Percentiles rank a stretch among this genome's conserved stretches.
phyloP scores from a whole-genome alignment of 2,329 filamentous ascomycete species.

The Geosmithia flava region DNA sequence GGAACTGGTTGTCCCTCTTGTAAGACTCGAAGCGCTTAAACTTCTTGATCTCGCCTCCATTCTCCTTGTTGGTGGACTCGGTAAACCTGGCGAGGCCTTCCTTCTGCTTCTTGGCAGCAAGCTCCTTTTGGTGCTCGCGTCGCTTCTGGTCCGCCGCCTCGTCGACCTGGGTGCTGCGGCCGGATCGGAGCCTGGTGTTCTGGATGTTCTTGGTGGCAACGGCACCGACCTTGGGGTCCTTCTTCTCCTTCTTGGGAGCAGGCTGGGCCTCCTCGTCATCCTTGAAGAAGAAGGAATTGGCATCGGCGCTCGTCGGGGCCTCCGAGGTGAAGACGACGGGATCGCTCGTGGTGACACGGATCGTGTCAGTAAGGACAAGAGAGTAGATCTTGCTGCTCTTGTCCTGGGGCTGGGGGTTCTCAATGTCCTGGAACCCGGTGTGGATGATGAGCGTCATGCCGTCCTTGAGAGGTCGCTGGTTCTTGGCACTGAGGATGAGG shows the following conservation, averaged over 20 bases:
- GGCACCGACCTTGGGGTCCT: slow-evolving; percentile 68
- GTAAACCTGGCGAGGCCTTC: slow-evolving; percentile 79
- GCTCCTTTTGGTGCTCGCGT: slow-evolving; percentile 84
- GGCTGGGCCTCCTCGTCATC: slow-evolving; percentile 84
- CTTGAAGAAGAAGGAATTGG: slow-evolving; percentile 97
- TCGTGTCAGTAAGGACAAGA: slow-evolving; percentile 81
- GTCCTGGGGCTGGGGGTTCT: slow-evolving; percentile 77
- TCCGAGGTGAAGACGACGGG: slow-evolving; percentile 87
- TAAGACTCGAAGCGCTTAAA: slow-evolving; percentile 99
- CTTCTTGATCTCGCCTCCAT: slow-evolving; percentile 90
- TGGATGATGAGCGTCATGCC: slow-evolving; percentile 94
- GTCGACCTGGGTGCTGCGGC: slow-evolving; percentile 76
- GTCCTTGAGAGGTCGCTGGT: slow-evolving; percentile 70
- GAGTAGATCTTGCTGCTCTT: slow-evolving; percentile 85
- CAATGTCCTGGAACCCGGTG: slow-evolving; percentile 79
- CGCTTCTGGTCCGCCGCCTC: slow-evolving; percentile 82
- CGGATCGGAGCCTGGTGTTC: slow-evolving; percentile 81
- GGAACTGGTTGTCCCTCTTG: slow-evolving; percentile 93
- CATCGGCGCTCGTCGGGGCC: slow-evolving; percentile 81
- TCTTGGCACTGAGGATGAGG: slow-evolving; percentile 79
- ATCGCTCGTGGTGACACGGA: slow-evolving; percentile 71
- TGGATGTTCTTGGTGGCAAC: slow-evolving; percentile 93
- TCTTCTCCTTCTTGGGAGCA: slow-evolving; percentile 83
- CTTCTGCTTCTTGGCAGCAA: slow-evolving; percentile 75
- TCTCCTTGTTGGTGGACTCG: slow-evolving; percentile 71